phyloP scores from a whole-genome alignment of 2,329 filamentous ascomycete genomes.

The Pseudonectria buxi region DNA sequence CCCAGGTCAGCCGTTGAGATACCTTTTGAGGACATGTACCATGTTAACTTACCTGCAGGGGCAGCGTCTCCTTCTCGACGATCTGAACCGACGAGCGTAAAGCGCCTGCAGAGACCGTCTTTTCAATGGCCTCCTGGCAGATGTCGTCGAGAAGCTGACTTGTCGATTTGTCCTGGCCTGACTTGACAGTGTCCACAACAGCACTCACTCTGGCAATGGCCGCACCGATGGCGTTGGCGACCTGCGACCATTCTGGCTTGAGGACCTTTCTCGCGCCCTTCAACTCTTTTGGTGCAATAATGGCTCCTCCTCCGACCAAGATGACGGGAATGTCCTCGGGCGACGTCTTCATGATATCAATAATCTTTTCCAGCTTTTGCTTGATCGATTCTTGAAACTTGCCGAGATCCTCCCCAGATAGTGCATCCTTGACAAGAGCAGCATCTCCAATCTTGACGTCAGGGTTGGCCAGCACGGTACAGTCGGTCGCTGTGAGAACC shows the following conservation, averaged over 20 bases:
- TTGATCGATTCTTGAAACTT: constrained; percentile 37
- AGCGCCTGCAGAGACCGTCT: constrained; percentile 40
- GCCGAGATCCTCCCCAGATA: constrained; percentile 27
- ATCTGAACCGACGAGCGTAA: constrained; percentile 36
- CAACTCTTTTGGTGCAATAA: constrained; percentile 50
- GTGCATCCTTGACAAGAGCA: constrained; percentile 25
- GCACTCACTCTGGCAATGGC: constrained; percentile 55
- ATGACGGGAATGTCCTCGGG: constrained; percentile 52
- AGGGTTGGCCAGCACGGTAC: constrained; percentile 31
- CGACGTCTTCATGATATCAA: constrained; percentile 58
- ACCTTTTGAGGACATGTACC: no score
- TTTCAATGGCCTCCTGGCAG: constrained; percentile 35
- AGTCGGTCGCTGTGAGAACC: constrained; percentile 53
- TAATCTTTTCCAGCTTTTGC: constrained; percentile 45
- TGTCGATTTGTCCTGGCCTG: constrained; percentile 35
- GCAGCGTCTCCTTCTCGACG: constrained; percentile 47
- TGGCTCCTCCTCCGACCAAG: constrained; percentile 56
- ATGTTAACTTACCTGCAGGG: constrained; percentile 37
- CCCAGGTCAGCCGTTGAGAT: constrained; percentile 5
- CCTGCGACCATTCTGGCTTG: constrained; percentile 49
- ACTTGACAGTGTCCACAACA: constrained; percentile 44
- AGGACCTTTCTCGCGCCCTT: constrained; percentile 49
- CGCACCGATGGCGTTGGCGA: constrained; percentile 60
- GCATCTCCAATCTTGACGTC: constrained; percentile 35
- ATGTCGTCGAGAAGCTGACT: constrained; percentile 33